A percentile compares a stretch with the other conserved stretches of the same genome.
Conservation (phyloP, 306 rosid species). For the Begonia fuchsioides region DNA sequence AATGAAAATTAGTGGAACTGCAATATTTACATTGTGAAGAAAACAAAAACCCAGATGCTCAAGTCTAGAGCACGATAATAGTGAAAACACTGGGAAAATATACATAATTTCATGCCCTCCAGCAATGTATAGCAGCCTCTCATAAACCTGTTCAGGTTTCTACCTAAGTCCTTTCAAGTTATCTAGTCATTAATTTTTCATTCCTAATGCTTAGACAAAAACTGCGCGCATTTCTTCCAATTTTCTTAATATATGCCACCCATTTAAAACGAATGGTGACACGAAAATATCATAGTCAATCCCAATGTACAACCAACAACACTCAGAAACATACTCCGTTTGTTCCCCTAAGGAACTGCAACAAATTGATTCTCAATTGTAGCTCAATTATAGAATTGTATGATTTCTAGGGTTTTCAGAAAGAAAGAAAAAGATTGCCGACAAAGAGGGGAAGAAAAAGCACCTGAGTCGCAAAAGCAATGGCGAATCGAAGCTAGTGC, state of each 20-base stretch:
- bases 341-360: constrained; percentile 20
- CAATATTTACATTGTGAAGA: no score
- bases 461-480: constrained; percentile 42
- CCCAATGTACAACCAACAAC: constrained; percentile 47
- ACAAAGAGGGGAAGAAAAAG: constrained; percentile 14
- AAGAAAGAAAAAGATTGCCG: constrained; percentile 14
- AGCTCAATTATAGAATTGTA: constrained; percentile 5
- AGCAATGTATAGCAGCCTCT: no score
- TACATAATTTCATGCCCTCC: no score
- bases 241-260: not conserved
- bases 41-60: no score
- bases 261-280: not conserved
- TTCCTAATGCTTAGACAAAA: no score
- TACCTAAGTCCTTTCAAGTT: no score
- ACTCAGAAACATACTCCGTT: constrained; percentile 9
- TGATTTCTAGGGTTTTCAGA: constrained; percentile 74
- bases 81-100: no score
- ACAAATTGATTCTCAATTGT: not conserved
- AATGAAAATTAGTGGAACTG: no score
- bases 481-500: constrained; percentile 42
- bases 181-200: no score
- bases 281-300: constrained; percentile 9
- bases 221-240: not conserved
- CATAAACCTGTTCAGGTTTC: no score
- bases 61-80: no score